phyloP scores from a whole-genome alignment of 225 moss, liverwort and hornwort genomes.

The Ulota crispa region DNA sequence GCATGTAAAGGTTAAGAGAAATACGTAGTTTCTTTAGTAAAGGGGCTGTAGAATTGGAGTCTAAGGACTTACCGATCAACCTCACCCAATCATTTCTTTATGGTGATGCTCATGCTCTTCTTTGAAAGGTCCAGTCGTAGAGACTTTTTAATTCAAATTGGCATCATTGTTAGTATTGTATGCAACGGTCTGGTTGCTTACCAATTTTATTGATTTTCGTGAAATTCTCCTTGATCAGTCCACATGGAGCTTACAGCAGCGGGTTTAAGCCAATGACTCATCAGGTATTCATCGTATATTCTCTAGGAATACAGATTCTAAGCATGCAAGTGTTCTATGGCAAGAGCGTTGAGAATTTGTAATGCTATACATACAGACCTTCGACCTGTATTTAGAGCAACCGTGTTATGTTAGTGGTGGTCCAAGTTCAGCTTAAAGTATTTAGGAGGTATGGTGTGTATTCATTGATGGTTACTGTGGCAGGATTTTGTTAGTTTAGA shows the following conservation, averaged over 20 bases:
- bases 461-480: slow-evolving; percentile 26
- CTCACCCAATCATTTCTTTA: background rate
- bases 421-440: slow-evolving; percentile 12
- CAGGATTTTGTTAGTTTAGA: slow-evolving; percentile 81
- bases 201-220: background rate
- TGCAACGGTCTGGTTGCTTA: slow-evolving; percentile 17
- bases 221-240: slow-evolving; percentile 51
- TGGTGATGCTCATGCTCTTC: background rate
- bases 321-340: background rate
- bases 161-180: background rate
- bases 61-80: background rate
- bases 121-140: background rate
- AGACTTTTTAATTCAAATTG: background rate
- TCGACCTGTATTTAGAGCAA: background rate
- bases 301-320: background rate
- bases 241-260: slow-evolving; percentile 92
- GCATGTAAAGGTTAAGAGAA: background rate
- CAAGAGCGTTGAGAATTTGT: slow-evolving; percentile 14
- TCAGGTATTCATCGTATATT: slow-evolving; percentile 51
- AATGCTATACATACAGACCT: background rate
- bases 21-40: background rate
- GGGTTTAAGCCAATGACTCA: slow-evolving; percentile 97
- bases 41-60: slow-evolving; percentile 6
- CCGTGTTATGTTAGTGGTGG: background rate
- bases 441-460: background rate